These are phyloP conservation scores for Candolleomyces aberdarensis DNA, from an alignment of 768 basidiomycete genomes.

Conservation along the genomic window DNA sequence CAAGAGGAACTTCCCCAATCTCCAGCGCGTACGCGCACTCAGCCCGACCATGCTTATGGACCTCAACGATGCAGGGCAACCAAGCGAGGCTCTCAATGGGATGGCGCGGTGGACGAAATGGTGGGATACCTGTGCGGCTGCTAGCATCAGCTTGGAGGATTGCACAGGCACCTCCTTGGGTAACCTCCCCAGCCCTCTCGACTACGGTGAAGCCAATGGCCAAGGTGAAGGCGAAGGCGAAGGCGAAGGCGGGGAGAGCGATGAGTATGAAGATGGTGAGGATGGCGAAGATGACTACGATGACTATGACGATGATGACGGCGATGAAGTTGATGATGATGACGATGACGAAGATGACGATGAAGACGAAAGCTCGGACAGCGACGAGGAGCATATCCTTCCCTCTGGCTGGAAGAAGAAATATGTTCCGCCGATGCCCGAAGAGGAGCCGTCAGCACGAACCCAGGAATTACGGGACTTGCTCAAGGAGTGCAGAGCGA, in stretches of 20 bases:
- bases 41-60: conserved; percentile 52
- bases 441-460: conserved; percentile 19
- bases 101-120: conserved; percentile 66
- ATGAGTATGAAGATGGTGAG: conserved; percentile 23
- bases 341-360: conserved; percentile 25
- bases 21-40: conserved; percentile 58
- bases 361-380: conserved; percentile 19
- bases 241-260: conserved; percentile 22
- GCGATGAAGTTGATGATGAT: conserved; percentile 14
- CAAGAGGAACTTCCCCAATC: conserved; percentile 54
- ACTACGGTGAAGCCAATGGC: conserved; percentile 24
- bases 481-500: conserved; percentile 54
- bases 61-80: conserved; percentile 56
- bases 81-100: conserved; percentile 34
- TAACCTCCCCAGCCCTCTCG: conserved; percentile 37
- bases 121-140: conserved; percentile 51
- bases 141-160: conserved; percentile 65
- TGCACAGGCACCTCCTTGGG: conserved; percentile 70
- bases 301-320: conserved; percentile 26
- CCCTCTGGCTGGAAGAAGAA: conserved; percentile 16
- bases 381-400: conserved; percentile 26
- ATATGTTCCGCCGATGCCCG: conserved; percentile 24
- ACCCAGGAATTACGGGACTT: conserved; percentile 51
- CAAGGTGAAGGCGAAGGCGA: conserved; percentile 29
- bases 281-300: conserved; percentile 28